Evolutionary conservation across 2,329 filamentous ascomycete genomes (phyloP).

Genomic region (Apiospora phragmitis): DNA sequence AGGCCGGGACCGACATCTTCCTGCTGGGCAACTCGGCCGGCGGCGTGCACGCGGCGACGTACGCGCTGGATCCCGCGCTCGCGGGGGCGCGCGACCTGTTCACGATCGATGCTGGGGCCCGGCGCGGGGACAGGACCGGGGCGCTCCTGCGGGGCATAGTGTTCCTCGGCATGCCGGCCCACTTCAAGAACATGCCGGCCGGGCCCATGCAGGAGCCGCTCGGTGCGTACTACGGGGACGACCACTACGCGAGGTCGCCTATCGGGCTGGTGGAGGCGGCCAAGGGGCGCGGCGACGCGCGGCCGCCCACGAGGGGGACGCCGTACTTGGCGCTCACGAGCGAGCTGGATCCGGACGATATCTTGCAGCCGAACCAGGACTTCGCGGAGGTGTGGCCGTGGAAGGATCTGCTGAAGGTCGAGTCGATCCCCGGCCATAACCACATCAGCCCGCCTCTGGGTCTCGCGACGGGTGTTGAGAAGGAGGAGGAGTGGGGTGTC

Average conservation of each 20-base stretch:
- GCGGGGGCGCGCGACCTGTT: conserved; percentile 20
- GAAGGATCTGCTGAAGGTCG: conserved; percentile 17
- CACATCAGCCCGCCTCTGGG: conserved; percentile 30
- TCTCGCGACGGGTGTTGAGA: conserved; percentile 28
- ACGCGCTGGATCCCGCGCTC: conserved; percentile 30
- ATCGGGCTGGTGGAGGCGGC: conserved; percentile 23
- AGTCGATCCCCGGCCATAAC: conserved; percentile 29
- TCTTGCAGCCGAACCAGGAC: conserved; percentile 23
- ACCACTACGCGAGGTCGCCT: conserved; percentile 22
- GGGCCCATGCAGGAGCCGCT: conserved; percentile 21
- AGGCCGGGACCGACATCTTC: conserved; percentile 32
- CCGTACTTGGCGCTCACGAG: conserved; percentile 25
- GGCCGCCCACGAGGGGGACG: conserved; percentile 18
- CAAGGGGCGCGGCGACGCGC: conserved; percentile 18
- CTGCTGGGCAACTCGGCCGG: conserved; percentile 42
- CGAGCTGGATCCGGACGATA: conserved; percentile 28
- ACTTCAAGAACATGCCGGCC: conserved; percentile 21
- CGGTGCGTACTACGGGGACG: conserved; percentile 25
- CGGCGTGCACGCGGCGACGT: conserved; percentile 38
- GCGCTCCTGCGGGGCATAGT: conserved; percentile 21
- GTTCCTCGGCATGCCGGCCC: conserved; percentile 27
- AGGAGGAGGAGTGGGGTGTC: conserved; percentile 31
- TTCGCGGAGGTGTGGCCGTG: conserved; percentile 24
- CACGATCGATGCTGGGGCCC: conserved; percentile 11
- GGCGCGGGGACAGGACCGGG: background rate